These are phyloP conservation scores for Globisporangium nagaii DNA, from an alignment of 352 stramenopile species.

Conservation along the genomic window DNA sequence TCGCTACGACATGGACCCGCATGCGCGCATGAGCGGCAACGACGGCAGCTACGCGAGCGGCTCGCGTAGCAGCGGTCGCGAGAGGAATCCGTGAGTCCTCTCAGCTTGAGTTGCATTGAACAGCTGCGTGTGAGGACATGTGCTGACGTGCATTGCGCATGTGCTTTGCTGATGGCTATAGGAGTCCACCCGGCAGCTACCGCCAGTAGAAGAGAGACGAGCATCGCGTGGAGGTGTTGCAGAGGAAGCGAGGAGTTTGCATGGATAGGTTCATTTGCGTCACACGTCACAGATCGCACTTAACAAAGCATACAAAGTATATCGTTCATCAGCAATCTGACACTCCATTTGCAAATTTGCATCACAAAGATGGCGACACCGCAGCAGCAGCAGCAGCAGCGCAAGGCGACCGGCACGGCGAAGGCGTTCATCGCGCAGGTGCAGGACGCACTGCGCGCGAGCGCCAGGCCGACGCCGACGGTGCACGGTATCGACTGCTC, in stretches of 20 bases:
- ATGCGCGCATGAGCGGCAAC: slow-evolving; percentile 4
- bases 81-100: not conserved
- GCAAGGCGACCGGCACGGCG: slow-evolving; percentile 22
- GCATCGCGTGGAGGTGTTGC: no score
- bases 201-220: no score
- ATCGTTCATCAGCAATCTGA: not conserved
- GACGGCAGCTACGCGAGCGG: slow-evolving; percentile 1
- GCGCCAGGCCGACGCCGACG: slow-evolving; percentile 30
- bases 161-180: no score
- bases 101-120: not conserved
- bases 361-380: not conserved
- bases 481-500: slow-evolving; percentile 59
- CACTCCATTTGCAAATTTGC: not conserved
- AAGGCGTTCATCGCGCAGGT: slow-evolving; percentile 66
- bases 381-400: not conserved
- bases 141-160: no score
- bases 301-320: not conserved
- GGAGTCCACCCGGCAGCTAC: no score
- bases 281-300: not conserved
- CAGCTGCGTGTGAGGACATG: no score
- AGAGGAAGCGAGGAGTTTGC: not conserved
- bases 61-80: not conserved
- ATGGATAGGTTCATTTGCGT: not conserved
- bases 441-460: slow-evolving; percentile 29
- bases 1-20: not conserved